phyloP scores from a whole-genome alignment of 2,329 filamentous ascomycete species.

The Periconia macrospinosa region DNA sequence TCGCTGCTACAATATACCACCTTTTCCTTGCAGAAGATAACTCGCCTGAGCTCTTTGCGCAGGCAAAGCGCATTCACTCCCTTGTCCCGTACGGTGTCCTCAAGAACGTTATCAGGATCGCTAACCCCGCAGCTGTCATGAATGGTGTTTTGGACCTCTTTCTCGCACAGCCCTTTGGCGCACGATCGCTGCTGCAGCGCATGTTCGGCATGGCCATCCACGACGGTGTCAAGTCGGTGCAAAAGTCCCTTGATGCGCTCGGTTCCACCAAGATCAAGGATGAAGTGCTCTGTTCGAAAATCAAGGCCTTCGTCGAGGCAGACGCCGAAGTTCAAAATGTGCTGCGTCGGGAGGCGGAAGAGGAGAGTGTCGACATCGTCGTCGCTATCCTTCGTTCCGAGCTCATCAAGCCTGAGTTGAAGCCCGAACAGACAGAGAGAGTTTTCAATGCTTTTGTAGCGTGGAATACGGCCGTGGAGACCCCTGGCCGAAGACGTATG shows the following conservation, averaged over 20 bases:
- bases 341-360: slow-evolving; percentile 72
- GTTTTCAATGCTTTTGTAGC: slow-evolving; percentile 95
- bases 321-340: slow-evolving; percentile 73
- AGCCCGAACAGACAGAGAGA: slow-evolving; percentile 73
- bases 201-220: slow-evolving; percentile 92
- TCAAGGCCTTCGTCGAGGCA: slow-evolving; percentile 76
- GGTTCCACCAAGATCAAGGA: slow-evolving; percentile 75
- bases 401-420: slow-evolving; percentile 70
- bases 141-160: slow-evolving; percentile 93
- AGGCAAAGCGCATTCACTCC: slow-evolving; percentile 91
- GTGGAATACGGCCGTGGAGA: slow-evolving; percentile 93
- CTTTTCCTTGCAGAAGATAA: slow-evolving; percentile 98
- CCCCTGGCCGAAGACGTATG: slow-evolving; percentile 49
- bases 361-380: slow-evolving; percentile 79
- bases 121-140: slow-evolving; percentile 97
- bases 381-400: slow-evolving; percentile 84
- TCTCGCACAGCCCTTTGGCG: slow-evolving; percentile 89
- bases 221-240: slow-evolving; percentile 84
- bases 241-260: slow-evolving; percentile 82
- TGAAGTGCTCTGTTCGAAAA: slow-evolving; percentile 73
- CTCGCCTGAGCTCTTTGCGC: slow-evolving; percentile 91
- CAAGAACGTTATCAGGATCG: slow-evolving; percentile 95
- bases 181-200: slow-evolving; percentile 85
- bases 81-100: slow-evolving; percentile 89
- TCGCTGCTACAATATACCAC: slow-evolving; percentile 95